Conservation (phyloP, 805 yeast genomes). For the Wickerhamiella bombiphila region DNA sequence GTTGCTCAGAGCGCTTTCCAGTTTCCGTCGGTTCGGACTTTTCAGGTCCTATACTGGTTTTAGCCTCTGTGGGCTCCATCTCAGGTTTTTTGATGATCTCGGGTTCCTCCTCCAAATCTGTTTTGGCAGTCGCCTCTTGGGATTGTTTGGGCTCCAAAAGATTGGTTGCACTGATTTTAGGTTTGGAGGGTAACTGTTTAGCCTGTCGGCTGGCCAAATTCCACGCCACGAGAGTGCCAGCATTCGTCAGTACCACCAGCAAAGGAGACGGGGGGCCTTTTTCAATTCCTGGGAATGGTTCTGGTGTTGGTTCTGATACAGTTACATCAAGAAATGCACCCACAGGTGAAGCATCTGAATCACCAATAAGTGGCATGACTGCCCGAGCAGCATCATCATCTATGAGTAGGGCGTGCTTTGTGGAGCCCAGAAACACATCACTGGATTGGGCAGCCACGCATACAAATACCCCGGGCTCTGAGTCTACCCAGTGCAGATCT, state of each 20-base stretch:
- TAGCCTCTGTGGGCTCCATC: neutral
- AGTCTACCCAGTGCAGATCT: neutral
- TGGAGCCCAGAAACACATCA: constrained; percentile 6
- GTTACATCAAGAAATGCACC: constrained; percentile 13
- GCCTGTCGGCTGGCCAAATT: constrained; percentile 8
- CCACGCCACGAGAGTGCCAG: constrained; percentile 16
- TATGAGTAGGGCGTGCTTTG: constrained; percentile 2
- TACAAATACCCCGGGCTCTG: constrained; percentile 1
- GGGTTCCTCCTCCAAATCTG: neutral
- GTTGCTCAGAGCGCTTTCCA: neutral
- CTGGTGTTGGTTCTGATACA: neutral
- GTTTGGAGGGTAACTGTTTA: neutral
- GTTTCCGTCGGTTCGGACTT: too few species aligned
- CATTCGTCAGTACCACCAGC: constrained; percentile 13
- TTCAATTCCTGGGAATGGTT: constrained; percentile 12
- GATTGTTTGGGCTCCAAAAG: too few species aligned
- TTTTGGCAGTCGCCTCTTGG: neutral
- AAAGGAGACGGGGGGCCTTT: constrained; percentile 9
- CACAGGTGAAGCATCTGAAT: constrained; percentile 11
- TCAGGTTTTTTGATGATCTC: neutral
- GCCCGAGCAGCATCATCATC: constrained; percentile 9
- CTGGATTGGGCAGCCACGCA: constrained; percentile 14
- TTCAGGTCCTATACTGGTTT: too few species aligned
- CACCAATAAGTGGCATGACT: constrained; percentile 11
- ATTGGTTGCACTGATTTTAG: too few species aligned